phyloP scores from a whole-genome alignment of 192 early-diverging fungal genomes.

The Backusella liffmaniae region DNA sequence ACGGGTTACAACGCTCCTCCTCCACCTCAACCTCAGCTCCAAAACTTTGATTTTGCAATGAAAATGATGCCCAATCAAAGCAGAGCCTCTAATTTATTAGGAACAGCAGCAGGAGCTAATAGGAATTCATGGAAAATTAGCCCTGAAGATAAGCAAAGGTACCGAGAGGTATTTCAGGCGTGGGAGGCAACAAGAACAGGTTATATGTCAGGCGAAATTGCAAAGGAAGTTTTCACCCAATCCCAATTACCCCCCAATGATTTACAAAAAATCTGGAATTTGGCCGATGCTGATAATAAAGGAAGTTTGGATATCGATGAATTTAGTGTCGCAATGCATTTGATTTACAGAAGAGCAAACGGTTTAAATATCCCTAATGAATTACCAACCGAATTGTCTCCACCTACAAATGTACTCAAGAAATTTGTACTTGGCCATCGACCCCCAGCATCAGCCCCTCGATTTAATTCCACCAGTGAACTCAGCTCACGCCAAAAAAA shows the following conservation, averaged over 20 bases:
- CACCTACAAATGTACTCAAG: constrained; percentile 62
- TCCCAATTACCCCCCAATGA: constrained; percentile 50
- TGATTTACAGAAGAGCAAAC: constrained; percentile 86
- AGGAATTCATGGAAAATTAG: constrained; percentile 49
- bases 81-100: constrained; percentile 13
- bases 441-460: constrained; percentile 7
- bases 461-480: neutral
- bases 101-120: constrained; percentile 32
- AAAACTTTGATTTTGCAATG: constrained; percentile 35
- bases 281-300: constrained; percentile 74
- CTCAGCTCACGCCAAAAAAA: constrained; percentile 25
- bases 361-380: constrained; percentile 76
- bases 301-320: constrained; percentile 94
- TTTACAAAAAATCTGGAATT: constrained; percentile 58
- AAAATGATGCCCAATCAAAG: constrained; percentile 41
- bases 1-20: constrained; percentile 12
- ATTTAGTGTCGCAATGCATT: constrained; percentile 96
- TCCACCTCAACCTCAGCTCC: constrained; percentile 19
- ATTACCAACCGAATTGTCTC: constrained; percentile 83
- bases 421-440: constrained; percentile 32
- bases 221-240: constrained; percentile 61
- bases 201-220: constrained; percentile 53
- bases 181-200: constrained; percentile 51
- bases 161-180: constrained; percentile 36
- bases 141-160: constrained; percentile 36